phyloP scores from a whole-genome alignment of 192 early-diverging fungal genomes.

The Podila epigama region DNA sequence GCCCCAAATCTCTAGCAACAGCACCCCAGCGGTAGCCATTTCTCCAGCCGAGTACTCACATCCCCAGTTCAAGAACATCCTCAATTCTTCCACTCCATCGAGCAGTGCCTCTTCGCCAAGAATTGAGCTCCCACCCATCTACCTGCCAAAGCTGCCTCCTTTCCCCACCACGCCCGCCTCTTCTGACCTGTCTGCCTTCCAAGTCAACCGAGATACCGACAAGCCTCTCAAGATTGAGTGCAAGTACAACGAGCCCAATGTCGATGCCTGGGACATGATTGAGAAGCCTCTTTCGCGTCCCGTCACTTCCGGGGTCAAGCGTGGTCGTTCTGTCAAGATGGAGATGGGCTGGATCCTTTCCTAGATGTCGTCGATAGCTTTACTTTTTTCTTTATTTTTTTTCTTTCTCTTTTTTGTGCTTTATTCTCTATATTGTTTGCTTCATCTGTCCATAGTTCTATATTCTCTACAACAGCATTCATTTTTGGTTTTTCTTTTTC shows the following conservation, averaged over 20 bases:
- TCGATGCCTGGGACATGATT: conserved; percentile 49
- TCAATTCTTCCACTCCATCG: conserved; percentile 6
- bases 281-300: conserved; percentile 37
- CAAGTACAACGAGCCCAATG: conserved; percentile 50
- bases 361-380: conserved; percentile 2
- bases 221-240: conserved; percentile 34
- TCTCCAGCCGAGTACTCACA: conserved; percentile 1
- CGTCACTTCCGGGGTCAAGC: conserved; percentile 18
- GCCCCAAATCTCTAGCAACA: background rate
- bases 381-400: background rate
- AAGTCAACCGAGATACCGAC: conserved; percentile 20
- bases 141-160: conserved; percentile 27
- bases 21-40: conserved; percentile 6
- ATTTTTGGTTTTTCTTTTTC: background rate
- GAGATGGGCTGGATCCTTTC: conserved; percentile 48
- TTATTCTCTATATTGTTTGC: background rate
- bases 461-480: conserved; percentile 2
- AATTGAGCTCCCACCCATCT: conserved; percentile 37
- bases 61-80: conserved; percentile 1
- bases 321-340: conserved; percentile 43
- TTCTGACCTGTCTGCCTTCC: conserved; percentile 37
- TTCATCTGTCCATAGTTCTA: background rate
- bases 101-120: conserved; percentile 20
- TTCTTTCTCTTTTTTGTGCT: background rate
- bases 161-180: conserved; percentile 21